Percentiles rank a stretch among this genome's conserved stretches.
Evolutionary conservation across 73 alveolate genomes (phyloP).

Genomic region (Tetrahymena elliotti): DNA sequence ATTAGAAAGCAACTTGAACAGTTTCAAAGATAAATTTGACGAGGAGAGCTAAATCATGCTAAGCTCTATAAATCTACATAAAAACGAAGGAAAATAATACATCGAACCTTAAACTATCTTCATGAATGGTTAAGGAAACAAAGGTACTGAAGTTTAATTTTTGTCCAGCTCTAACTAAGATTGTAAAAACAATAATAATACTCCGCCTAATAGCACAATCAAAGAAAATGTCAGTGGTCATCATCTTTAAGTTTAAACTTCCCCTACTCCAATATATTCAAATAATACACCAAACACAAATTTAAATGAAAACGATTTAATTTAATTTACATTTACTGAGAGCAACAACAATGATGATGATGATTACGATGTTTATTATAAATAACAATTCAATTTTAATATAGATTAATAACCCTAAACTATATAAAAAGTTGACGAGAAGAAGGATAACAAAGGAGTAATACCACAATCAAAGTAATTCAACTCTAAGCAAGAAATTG

Average conservation of each 20-base stretch:
- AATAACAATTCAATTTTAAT: background rate
- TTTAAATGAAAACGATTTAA: background rate
- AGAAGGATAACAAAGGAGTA: background rate
- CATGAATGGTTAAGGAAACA: constrained; percentile 1
- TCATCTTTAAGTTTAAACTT: background rate
- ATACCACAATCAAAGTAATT: background rate
- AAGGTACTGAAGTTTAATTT: background rate
- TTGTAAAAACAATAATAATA: background rate
- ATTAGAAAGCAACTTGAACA: background rate
- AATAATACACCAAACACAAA: background rate
- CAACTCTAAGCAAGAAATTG: background rate
- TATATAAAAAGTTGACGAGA: background rate
- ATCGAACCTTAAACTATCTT: background rate
- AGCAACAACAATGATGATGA: background rate
- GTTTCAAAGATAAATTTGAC: background rate
- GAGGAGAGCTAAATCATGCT: background rate
- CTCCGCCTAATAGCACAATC: background rate
- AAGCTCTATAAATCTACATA: background rate
- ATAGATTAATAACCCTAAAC: background rate
- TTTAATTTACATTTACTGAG: background rate
- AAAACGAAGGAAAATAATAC: background rate
- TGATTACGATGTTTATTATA: background rate
- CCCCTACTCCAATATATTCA: background rate
- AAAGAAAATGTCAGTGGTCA: constrained; percentile 1
- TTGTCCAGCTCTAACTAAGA: background rate